Evolutionary conservation across 2,329 filamentous ascomycete genomes (phyloP), one percentile per base, ranked within the genome.

Genomic region (Aspergillus awamori): DNA sequence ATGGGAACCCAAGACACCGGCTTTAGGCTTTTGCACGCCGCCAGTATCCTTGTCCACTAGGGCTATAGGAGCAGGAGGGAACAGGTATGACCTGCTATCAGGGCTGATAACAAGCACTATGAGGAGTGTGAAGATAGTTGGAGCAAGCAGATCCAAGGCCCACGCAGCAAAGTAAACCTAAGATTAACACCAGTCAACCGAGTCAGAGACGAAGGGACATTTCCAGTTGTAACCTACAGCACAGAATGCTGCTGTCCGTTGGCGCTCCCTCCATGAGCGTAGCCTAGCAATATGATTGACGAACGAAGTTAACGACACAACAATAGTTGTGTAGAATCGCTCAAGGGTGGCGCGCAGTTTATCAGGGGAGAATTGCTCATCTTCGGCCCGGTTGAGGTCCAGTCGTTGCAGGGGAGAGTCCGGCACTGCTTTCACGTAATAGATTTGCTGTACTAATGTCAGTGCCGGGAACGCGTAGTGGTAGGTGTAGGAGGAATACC

Each of bases 311-410:
- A 92, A 49, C 13, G 87, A 83, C 53, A 93, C 84, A 7, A 89
- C 80, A 0, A 96, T 86, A 0, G 89, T 91, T 83, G 92, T 93
- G 73, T 96, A 96, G 10, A 95, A 79, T 13, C 92, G 83, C 76
- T 96, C 92, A 4, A 95, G 73, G 57, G 90, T 92, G 2, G 88
- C 86, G 10, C 92, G 84, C 48, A 96, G 80, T 77, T 95, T 95
- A 70, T 95, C 91, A 0, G 92, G 91, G 0, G 89, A 91, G 73
- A 95, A 95, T 60, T 93, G 89, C 66, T 95, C 91, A 57, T 94
- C 88, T 41, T 93, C 89, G 4, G 91, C 88, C 59, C 92, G 89
- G 67, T 93, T 92, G 61, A 96, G 83, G 73, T 96, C 92, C 39
- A 96, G 79, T 13, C 87, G 86, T 5, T 89, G 90, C 1, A 89